Conservation (phyloP, 2,329 filamentous ascomycete genomes). For the Pseudopyricularia javanii region DNA sequence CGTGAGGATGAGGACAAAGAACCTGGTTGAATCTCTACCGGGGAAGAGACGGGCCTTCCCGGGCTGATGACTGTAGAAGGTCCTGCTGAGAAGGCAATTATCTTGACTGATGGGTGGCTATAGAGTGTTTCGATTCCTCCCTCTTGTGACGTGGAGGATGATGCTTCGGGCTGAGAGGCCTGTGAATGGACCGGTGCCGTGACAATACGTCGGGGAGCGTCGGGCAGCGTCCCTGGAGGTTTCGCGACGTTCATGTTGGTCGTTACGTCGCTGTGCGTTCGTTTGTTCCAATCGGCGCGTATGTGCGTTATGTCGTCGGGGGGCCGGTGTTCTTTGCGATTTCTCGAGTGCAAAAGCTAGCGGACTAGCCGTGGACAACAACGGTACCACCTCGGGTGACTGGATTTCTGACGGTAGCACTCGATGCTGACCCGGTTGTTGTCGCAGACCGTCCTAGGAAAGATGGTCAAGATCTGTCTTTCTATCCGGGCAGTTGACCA, state of each 20-base stretch:
- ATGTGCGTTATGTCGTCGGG: neutral
- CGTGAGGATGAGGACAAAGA: conserved; percentile 61
- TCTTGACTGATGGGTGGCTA: conserved; percentile 59
- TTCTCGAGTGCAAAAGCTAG: no score
- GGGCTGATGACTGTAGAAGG: conserved; percentile 19
- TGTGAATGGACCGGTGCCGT: conserved; percentile 22
- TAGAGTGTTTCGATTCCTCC: conserved; percentile 57
- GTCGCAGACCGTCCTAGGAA: no score
- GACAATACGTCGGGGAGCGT: conserved; percentile 15
- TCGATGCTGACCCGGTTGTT: no score
- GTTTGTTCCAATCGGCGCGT: neutral
- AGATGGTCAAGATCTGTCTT: no score
- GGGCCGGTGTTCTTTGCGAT: no score
- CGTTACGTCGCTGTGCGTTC: neutral
- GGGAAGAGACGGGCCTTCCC: conserved; percentile 14
- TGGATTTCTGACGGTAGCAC: no score
- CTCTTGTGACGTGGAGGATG: conserved; percentile 11
- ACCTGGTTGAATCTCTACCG: conserved; percentile 38
- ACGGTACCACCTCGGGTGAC: no score
- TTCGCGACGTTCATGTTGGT: conserved; percentile 12
- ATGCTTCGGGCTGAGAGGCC: conserved; percentile 11
- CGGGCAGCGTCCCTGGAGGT: conserved; percentile 8
- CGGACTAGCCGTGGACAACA: no score
- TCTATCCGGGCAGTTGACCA: no score
- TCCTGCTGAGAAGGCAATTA: conserved; percentile 40